Evolutionary conservation across 2,329 filamentous ascomycete species (phyloP), one percentile per base, ranked within the genome.

Genomic region (Fusarium tuaranense): DNA sequence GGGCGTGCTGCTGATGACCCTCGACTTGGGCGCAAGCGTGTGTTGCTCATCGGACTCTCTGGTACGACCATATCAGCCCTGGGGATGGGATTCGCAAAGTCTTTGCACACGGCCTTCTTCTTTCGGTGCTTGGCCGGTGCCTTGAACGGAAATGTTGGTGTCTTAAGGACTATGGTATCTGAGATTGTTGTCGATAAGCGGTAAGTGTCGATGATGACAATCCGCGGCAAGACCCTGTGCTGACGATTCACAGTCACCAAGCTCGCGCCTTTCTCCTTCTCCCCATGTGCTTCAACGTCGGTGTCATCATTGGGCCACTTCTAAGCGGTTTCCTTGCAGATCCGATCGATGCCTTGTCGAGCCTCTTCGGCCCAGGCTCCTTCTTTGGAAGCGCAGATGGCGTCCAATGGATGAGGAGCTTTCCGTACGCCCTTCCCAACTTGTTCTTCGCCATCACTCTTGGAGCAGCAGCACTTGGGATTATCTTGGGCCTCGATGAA

Each of bases 301-400:
- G 75, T 7, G 71, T 74, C 57, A 76, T 77, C n/a, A 74, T 77
- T n/a, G 75, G 75, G 4, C 73, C 76, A 13, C 69, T 78, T 32
- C 63, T 78, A 7, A 73, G 76, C 30, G 76, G 76, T 12, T 77
- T 76, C n/a, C 70, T 78, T 1, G 76, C 76, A 5, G 76, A 78
- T 30, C 76, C 76, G 9, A 30, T 76, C 4, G 32, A 53, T 16
- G 68, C 75, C 3, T 63, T 76, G 1, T 16, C 48, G 9, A 32
- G 48, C 20, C 25, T 53, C 25, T 27, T 53, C 18, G 48, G 48
- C 9, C 48, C 48, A 53, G 48, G 48, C 27, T 32, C 48, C 16
- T 32, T 32, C 9, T 13, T 53, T 22, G 48, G 48, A 27, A 16
- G 48, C 14, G 48, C 4, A 20, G 22, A 30, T 14, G 48, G 48